Evolutionary conservation across 116 monocot species (phyloP), one percentile per base, ranked within the genome.

Genomic region (Papilionanthe hybrid): DNA sequence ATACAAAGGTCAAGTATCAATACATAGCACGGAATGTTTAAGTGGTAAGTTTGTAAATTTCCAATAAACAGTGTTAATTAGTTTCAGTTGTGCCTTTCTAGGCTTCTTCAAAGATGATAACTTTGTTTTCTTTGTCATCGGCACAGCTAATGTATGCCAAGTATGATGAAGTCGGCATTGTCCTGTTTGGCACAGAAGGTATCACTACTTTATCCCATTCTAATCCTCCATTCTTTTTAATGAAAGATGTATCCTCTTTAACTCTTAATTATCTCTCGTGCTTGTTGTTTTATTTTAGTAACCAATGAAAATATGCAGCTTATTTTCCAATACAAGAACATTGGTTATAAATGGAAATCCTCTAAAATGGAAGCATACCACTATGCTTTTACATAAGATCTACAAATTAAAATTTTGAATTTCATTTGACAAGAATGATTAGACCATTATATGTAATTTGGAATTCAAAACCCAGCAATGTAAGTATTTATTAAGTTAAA

Each of bases 151-250:
- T 97, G 65, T 97, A 85, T 82, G 77, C 86, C 6, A 92, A 88
- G 86, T 91, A 47, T 3, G 92, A 97, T 83, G 94, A 97, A 77
- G 91, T 97, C 3, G 97, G 90, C 71, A 72, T 97, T 65, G 89
- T 94, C 53, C 78, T 94, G 5, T 97, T 97, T 86, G 97, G 97
- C 75, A 92, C 92, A 3, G 78, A 89, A 82, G 97, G 97, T 97
- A 86, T 28, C 11, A 27, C 75, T 73, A 5, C 18, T 78, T 75
- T 44, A 32, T 48, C 41, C 10, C 19, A 20, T 78, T 78, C 23
- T 53, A 18, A 22, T 73, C 42, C 2, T 10, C 42, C 12, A 8
- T 29, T 20, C 0, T 53, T 8, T 73, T 73, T 73, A 73, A 22
- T 73, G 7, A 73, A 2, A 69, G 15, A 43, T 44, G 44, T 9